phyloP scores from a whole-genome alignment of 169 alveolate genomes.

The Plasmodium adleri region DNA sequence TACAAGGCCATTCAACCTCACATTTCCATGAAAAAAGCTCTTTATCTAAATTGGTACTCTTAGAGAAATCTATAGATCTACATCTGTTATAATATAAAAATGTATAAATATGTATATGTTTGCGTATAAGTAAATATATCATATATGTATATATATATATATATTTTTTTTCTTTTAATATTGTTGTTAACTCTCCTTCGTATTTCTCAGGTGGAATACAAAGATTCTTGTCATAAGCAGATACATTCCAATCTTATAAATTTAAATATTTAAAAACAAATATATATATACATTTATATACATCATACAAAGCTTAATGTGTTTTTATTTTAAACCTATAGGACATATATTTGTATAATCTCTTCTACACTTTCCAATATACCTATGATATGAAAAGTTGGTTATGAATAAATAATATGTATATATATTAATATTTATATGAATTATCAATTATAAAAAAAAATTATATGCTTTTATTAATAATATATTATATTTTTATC shows the following conservation, averaged over 20 bases:
- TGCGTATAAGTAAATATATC: not conserved
- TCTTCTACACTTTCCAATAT: constrained; percentile 70
- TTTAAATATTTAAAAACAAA: not conserved
- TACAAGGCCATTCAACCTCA: constrained; percentile 84
- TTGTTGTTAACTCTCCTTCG: constrained; percentile 51
- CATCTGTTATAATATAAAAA: constrained; percentile 60
- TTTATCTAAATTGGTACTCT: constrained; percentile 39
- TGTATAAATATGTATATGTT: constrained; percentile 23
- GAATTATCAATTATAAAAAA: too few species aligned
- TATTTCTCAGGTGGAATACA: constrained; percentile 73
- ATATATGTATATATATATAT: constrained; percentile 33
- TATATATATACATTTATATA: not conserved
- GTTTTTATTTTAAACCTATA: constrained; percentile 35
- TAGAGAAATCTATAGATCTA: constrained; percentile 75
- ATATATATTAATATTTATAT: too few species aligned
- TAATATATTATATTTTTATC: constrained; percentile 1
- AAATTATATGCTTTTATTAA: not conserved
- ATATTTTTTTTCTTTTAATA: not conserved
- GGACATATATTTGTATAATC: constrained; percentile 61
- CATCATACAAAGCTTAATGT: not conserved
- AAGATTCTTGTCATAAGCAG: constrained; percentile 51
- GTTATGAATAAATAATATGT: too few species aligned
- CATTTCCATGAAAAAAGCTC: constrained; percentile 72
- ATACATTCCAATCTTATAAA: constrained; percentile 44
- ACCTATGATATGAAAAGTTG: constrained; percentile 12